Conservation (phyloP, 2,329 filamentous ascomycete species). For the Pseudogymnoascus verrucosus region DNA sequence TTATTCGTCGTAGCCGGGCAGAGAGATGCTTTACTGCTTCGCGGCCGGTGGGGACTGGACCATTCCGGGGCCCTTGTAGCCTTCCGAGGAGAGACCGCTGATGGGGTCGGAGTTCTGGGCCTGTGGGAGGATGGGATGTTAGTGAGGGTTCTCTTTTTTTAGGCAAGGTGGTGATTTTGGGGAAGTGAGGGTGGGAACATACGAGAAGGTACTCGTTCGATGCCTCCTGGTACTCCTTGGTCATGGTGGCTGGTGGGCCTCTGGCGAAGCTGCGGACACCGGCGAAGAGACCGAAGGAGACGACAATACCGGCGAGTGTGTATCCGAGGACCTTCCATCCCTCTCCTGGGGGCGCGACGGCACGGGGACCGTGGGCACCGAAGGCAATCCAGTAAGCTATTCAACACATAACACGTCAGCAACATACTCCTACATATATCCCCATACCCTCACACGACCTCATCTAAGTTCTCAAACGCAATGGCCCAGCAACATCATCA, state of each 20-base stretch:
- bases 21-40: constrained; percentile 6
- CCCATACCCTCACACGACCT: neutral
- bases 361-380: constrained; percentile 88
- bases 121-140: constrained; percentile 38
- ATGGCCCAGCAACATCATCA: neutral
- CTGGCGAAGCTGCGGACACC: constrained; percentile 63
- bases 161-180: neutral
- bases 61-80: constrained; percentile 69
- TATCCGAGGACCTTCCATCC: constrained; percentile 69
- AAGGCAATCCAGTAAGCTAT: constrained; percentile 99
- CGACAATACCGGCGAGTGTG: constrained; percentile 58
- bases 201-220: constrained; percentile 92
- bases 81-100: constrained; percentile 71
- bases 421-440: constrained; percentile 14
- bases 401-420: constrained; percentile 24
- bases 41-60: constrained; percentile 58
- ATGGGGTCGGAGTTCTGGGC: constrained; percentile 79
- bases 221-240: constrained; percentile 92
- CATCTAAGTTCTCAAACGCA: neutral
- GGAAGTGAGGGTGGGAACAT: constrained; percentile 29
- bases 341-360: constrained; percentile 76
- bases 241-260: constrained; percentile 77
- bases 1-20: constrained; percentile 8
- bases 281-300: constrained; percentile 64
- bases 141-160: neutral